phyloP scores from a whole-genome alignment of 805 yeast species.

The Candida takata region DNA sequence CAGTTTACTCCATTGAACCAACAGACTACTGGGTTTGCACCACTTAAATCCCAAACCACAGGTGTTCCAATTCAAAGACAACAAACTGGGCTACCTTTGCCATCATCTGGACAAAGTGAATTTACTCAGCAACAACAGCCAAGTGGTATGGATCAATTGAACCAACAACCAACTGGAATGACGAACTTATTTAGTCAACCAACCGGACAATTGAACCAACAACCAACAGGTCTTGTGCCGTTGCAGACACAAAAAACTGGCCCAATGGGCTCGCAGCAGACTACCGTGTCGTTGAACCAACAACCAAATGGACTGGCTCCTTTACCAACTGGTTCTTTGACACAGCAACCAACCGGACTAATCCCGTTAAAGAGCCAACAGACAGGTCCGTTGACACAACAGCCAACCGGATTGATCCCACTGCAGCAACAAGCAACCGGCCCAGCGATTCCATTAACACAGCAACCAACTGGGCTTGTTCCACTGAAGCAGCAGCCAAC shows the following conservation, averaged over 20 bases:
- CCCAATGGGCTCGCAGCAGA: slow-evolving; percentile 33
- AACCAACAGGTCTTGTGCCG: slow-evolving; percentile 21
- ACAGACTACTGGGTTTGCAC: slow-evolving; percentile 10
- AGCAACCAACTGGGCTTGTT: slow-evolving; percentile 32
- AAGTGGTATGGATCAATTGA: not conserved
- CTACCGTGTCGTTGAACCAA: slow-evolving; percentile 7
- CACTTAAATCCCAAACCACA: slow-evolving; percentile 8
- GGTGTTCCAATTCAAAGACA: slow-evolving; percentile 38
- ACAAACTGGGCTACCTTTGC: slow-evolving; percentile 55
- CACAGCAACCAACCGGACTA: slow-evolving; percentile 34
- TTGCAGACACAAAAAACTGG: slow-evolving; percentile 50
- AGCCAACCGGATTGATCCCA: slow-evolving; percentile 27
- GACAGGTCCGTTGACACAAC: slow-evolving; percentile 17
- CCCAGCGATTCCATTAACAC: slow-evolving; percentile 14
- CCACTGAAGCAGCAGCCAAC: slow-evolving; percentile 20
- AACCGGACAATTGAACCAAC: slow-evolving; percentile 7
- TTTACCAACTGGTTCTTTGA: slow-evolving; percentile 49
- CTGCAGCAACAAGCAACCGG: slow-evolving; percentile 14
- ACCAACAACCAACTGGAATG: slow-evolving; percentile 10
- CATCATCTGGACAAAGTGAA: slow-evolving; percentile 14
- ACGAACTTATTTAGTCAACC: not conserved
- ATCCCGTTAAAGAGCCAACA: slow-evolving; percentile 20
- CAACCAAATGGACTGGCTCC: slow-evolving; percentile 55
- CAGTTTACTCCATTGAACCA: slow-evolving; percentile 4
- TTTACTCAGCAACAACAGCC: not conserved